Evolutionary conservation across 1,284 basidiomycete species (phyloP).

Genomic region (Cutaneotrichosporon sp.): DNA sequence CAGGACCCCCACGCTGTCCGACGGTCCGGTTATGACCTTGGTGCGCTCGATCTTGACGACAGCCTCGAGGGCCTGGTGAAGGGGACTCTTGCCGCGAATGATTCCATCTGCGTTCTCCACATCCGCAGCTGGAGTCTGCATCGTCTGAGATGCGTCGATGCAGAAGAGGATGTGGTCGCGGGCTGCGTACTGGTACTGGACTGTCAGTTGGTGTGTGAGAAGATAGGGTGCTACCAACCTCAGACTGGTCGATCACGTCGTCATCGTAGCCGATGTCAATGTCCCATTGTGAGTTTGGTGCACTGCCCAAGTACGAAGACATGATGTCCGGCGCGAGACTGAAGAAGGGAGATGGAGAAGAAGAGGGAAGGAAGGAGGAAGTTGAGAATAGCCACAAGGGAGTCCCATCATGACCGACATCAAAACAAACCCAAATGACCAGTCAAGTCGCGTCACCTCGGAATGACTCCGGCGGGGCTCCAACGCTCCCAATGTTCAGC

Average conservation of each 20-base stretch:
- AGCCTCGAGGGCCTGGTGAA: slow-evolving; percentile 65
- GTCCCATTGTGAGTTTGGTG: slow-evolving; percentile 38
- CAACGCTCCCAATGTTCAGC: not conserved
- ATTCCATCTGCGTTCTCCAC: slow-evolving; percentile 34
- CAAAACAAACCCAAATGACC: not conserved
- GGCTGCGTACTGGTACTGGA: slow-evolving; percentile 66
- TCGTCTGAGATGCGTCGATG: slow-evolving; percentile 85
- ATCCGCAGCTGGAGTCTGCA: slow-evolving; percentile 65
- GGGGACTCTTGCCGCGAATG: slow-evolving; percentile 43
- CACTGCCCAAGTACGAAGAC: slow-evolving; percentile 39
- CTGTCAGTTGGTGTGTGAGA: not conserved
- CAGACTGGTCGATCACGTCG: slow-evolving; percentile 37
- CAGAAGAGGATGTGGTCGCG: slow-evolving; percentile 84
- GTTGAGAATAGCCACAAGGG: not conserved
- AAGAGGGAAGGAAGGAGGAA: too few relatives aligned
- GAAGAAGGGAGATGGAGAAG: not conserved
- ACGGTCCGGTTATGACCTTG: slow-evolving; percentile 81
- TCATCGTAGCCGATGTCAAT: slow-evolving; percentile 35
- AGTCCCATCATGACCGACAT: too few relatives aligned
- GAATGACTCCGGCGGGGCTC: not conserved
- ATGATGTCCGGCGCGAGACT: slow-evolving; percentile 17
- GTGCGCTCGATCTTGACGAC: slow-evolving; percentile 79
- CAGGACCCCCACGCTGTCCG: slow-evolving; percentile 80
- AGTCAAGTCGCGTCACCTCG: not conserved
- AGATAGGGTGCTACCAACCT: slow-evolving; percentile 23